Evolutionary conservation across 2,329 filamentous ascomycete genomes (phyloP).

Genomic region (Monilinia laxa): DNA sequence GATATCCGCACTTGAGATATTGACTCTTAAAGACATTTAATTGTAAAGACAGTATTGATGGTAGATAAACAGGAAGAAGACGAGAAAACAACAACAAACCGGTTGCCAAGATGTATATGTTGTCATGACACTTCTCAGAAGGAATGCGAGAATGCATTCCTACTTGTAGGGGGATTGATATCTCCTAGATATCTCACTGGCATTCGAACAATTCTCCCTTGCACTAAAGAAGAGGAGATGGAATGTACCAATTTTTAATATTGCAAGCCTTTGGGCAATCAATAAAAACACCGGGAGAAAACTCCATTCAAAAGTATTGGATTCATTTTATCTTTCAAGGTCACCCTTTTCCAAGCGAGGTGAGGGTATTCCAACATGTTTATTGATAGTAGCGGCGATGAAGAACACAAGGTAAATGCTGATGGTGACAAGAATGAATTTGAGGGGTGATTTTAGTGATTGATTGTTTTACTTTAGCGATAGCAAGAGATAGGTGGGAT

Average conservation of each 20-base stretch:
- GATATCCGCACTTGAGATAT: constrained; percentile 13
- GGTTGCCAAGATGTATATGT: constrained; percentile 1
- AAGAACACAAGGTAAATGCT: not conserved
- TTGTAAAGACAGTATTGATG: not conserved
- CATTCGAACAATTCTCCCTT: constrained; percentile 9
- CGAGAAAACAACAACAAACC: constrained; percentile 8
- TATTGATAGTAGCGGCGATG: too few relatives aligned
- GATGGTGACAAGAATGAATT: not conserved
- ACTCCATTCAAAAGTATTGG: not conserved
- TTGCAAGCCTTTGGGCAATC: not conserved
- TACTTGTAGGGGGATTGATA: not conserved
- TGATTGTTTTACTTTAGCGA: not conserved
- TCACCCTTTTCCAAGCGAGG: not conserved
- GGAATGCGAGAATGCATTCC: constrained; percentile 10
- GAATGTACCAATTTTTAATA: constrained; percentile 3
- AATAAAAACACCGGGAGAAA: not conserved
- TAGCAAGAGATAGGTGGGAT: too few relatives aligned
- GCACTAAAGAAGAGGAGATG: not conserved
- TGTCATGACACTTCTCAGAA: not conserved
- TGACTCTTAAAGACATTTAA: not conserved
- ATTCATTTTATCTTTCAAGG: not conserved
- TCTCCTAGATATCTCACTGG: constrained; percentile 9
- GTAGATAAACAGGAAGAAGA: not conserved
- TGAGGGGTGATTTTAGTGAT: not conserved
- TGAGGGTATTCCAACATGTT: not conserved